These are phyloP conservation scores for Macadamia integrifolia DNA, from an alignment of 164 flowering plant genomes.

Conservation along the genomic window DNA sequence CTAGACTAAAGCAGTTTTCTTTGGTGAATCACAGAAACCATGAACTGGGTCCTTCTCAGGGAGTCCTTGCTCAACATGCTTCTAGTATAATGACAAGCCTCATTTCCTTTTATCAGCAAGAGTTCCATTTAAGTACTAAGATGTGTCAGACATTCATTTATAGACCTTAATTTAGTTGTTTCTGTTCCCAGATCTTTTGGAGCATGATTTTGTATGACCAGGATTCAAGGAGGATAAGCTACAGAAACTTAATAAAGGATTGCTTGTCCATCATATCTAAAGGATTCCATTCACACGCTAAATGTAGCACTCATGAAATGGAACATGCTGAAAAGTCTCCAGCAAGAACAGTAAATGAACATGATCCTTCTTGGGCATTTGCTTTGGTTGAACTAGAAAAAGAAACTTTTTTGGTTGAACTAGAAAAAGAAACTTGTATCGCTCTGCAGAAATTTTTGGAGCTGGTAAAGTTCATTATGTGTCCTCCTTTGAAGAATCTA, in stretches of 20 bases:
- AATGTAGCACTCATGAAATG: conserved; percentile 8
- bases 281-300: conserved; percentile 18
- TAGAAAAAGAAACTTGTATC: conserved; percentile 31
- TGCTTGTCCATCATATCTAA: conserved; percentile 41
- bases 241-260: conserved; percentile 55
- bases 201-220: conserved; percentile 4
- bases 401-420: conserved; percentile 40
- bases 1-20: background rate
- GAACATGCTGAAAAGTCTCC: conserved; percentile 13
- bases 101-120: conserved; percentile 3
- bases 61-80: conserved; percentile 64
- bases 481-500: background rate
- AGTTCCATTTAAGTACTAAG: background rate
- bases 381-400: conserved; percentile 44
- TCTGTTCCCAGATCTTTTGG: background rate
- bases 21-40: conserved; percentile 47
- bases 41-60: conserved; percentile 53
- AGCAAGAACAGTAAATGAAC: conserved; percentile 10
- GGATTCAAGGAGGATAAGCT: conserved; percentile 66
- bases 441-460: conserved; percentile 48
- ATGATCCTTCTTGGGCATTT: conserved; percentile 30
- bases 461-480: conserved; percentile 39
- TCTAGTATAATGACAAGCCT: conserved; percentile 42
- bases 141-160: background rate
- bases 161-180: background rate